Conservation (phyloP, 2,329 filamentous ascomycete genomes). For the Colletotrichum lentis region DNA sequence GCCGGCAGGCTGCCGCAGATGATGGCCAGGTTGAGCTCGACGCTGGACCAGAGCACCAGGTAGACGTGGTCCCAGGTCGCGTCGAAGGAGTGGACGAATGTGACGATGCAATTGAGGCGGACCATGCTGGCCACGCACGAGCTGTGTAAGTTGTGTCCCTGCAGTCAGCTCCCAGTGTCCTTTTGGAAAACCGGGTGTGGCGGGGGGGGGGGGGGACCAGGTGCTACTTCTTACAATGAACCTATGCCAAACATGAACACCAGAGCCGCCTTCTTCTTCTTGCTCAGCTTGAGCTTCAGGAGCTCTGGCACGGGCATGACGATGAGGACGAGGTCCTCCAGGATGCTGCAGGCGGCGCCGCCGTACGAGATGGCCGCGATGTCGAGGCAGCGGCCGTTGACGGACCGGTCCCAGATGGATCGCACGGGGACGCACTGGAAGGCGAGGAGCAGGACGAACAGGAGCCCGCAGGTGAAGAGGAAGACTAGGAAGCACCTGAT, state of each 20-base stretch:
- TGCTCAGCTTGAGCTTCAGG: constrained; percentile 27
- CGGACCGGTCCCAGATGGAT: constrained; percentile 34
- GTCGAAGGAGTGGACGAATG: constrained; percentile 28
- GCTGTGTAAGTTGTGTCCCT: constrained; percentile 3
- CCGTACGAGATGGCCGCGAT: constrained; percentile 22
- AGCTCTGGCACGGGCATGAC: constrained; percentile 36
- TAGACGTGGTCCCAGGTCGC: constrained; percentile 11
- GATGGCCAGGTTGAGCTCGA: constrained; percentile 49
- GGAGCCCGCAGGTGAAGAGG: constrained; percentile 33
- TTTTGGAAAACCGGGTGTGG: too few relatives aligned
- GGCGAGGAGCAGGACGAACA: constrained; percentile 36
- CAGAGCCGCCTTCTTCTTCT: constrained; percentile 31
- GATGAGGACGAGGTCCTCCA: constrained; percentile 37
- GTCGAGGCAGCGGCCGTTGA: constrained; percentile 27
- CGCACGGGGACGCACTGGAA: constrained; percentile 39
- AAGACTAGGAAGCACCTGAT: constrained; percentile 20
- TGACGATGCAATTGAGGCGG: constrained; percentile 35
- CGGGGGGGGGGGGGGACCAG: too few relatives aligned
- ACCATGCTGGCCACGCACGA: constrained; percentile 39
- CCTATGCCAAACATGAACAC: constrained; percentile 36
- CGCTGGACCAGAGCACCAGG: constrained; percentile 44
- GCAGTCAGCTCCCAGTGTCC: neutral
- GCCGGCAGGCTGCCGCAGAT: constrained; percentile 54
- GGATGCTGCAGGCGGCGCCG: constrained; percentile 35
- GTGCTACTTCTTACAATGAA: constrained; percentile 33